These are phyloP conservation scores for Stygiomarasmius scandens DNA, from an alignment of 1,284 basidiomycete genomes.

Conservation along the genomic window DNA sequence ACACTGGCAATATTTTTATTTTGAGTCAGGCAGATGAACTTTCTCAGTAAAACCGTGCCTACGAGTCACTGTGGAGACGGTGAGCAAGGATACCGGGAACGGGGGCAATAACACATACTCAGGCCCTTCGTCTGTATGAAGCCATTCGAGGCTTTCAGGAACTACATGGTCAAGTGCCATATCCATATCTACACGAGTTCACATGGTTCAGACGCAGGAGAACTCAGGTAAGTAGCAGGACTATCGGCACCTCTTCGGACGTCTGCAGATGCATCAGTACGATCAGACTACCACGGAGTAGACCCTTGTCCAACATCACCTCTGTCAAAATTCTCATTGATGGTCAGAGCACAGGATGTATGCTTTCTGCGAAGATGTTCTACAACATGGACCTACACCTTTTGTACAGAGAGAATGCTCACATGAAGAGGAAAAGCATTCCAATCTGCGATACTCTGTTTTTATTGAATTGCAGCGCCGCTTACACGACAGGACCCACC, in stretches of 20 bases:
- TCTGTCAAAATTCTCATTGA: slow-evolving; percentile 86
- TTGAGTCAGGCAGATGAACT: slow-evolving; percentile 4
- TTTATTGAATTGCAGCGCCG: not conserved
- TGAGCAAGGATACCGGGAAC: slow-evolving; percentile 5
- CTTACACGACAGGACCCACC: slow-evolving; percentile 39
- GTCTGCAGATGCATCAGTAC: slow-evolving; percentile 39
- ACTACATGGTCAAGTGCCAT: slow-evolving; percentile 88
- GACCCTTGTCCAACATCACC: slow-evolving; percentile 43
- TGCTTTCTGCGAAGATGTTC: slow-evolving; percentile 66
- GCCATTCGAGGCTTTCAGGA: slow-evolving; percentile 85
- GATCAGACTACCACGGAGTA: not conserved
- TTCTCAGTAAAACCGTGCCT: slow-evolving; percentile 19
- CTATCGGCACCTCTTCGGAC: slow-evolving; percentile 52
- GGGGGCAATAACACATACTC: slow-evolving; percentile 59
- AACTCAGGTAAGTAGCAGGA: slow-evolving; percentile 1
- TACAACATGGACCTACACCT: not conserved
- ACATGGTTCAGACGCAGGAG: not conserved
- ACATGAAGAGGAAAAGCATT: slow-evolving; percentile 79
- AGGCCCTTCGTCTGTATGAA: slow-evolving; percentile 88
- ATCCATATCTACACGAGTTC: slow-evolving; percentile 71
- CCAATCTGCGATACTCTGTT: slow-evolving; percentile 53
- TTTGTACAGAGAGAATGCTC: slow-evolving; percentile 22
- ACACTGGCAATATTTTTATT: slow-evolving; percentile 48
- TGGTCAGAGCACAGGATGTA: slow-evolving; percentile 85
- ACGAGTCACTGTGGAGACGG: slow-evolving; percentile 65